Percentiles rank a stretch among this genome's conserved stretches.
Conservation (phyloP, 2,329 filamentous ascomycete genomes). For the Colletotrichum melonis region DNA sequence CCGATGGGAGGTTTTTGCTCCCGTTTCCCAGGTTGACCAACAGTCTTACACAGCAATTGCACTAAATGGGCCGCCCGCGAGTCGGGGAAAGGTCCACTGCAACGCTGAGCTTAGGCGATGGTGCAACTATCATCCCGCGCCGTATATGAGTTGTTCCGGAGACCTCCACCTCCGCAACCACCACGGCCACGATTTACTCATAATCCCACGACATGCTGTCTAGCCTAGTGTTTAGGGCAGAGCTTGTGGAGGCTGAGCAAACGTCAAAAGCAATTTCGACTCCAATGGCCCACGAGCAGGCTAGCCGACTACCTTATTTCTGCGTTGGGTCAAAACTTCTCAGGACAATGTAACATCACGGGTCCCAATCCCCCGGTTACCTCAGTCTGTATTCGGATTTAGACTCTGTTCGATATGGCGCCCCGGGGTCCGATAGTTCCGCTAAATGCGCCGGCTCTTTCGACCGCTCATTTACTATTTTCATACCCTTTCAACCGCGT, state of each 20-base stretch:
- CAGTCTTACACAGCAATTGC: too few relatives aligned
- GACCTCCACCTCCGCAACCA: constrained; percentile 12
- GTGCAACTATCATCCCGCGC: constrained; percentile 25
- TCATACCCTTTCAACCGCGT: too few relatives aligned
- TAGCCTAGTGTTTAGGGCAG: not conserved
- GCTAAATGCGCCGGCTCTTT: not conserved
- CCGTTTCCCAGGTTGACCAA: not conserved
- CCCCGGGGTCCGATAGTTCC: constrained; percentile 16
- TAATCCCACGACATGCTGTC: not conserved
- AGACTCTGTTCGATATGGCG: not conserved
- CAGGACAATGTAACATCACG: constrained; percentile 1
- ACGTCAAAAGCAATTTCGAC: constrained; percentile 12
- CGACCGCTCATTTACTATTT: not conserved
- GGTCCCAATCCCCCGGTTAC: not conserved
- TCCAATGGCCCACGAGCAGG: not conserved
- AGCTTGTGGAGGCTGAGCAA: constrained; percentile 23
- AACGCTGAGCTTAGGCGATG: constrained; percentile 20
- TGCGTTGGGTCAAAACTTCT: not conserved
- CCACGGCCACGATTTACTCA: not conserved
- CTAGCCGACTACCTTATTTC: not conserved
- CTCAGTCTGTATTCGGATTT: not conserved
- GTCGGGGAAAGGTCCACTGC: constrained; percentile 8
- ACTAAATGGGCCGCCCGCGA: constrained; percentile 4
- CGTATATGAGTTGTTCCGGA: constrained; percentile 23
- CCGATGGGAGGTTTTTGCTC: constrained; percentile 3